Evolutionary conservation across 495 filamentous ascomycete species (phyloP), one percentile per base, ranked within the genome.

Genomic region (Chaetomium fimeti): DNA sequence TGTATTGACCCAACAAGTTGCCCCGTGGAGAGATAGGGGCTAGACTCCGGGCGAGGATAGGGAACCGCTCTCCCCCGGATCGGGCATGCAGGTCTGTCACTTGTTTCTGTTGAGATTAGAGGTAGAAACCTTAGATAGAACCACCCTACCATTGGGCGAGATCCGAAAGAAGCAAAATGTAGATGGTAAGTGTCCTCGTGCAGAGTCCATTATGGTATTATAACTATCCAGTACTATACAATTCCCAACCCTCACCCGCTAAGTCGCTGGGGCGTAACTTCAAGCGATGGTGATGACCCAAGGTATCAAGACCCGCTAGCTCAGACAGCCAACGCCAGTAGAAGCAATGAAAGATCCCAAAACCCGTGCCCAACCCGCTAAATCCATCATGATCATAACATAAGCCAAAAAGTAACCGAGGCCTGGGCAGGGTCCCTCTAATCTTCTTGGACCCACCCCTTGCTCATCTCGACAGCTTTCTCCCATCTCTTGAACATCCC

Each of bases 401-500:
- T 22, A 22, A 48, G 42, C 7, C 1, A 29, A 48, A 40, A 57
- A 42, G 24, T 13, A 36, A n/a, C 16, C 20, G 36, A 24, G 29
- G 25, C 28, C 29, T 28, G 51, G 32, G 1, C 29, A 49, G 22
- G 42, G 57, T 42, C 58, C 52, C 52, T 62, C 18, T 57, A 64
- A 22, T 62, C 6, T 22, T 71, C 63, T 16, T 77, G 76, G 56
- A 89, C 78, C 92, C 92, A 97, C 49, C 93, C 92, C 65, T 85
- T 85, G 67, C 90, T 90, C 89, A 95, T 96, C 73, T 94, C 85
- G 15, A 97, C 93, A 3, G 92, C 93, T 69, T 90, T 87, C 61
- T 85, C 82, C 93, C 93, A 97, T 69, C 86, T 86, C 60, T 79
- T 83, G 68, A 92, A 95, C 87, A 93, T 85, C 72, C 79, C 81